These are phyloP conservation scores for Amanita fuliginea DNA, from an alignment of 768 basidiomycete genomes.

Conservation along the genomic window DNA sequence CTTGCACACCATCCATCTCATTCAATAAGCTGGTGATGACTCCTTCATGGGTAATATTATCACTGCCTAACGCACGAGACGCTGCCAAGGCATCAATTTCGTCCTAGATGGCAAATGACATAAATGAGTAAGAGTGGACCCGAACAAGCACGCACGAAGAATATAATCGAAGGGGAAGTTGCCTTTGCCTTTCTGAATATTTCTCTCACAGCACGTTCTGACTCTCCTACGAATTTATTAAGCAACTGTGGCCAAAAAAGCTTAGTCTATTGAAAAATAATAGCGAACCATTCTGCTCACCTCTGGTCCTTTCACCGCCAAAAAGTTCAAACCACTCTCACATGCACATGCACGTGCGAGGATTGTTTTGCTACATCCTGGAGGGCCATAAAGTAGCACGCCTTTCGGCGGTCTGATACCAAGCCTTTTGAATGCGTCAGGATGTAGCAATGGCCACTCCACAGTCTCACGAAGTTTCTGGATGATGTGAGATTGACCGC, in stretches of 20 bases:
- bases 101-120: slow-evolving; percentile 43
- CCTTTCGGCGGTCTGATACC: slow-evolving; percentile 87
- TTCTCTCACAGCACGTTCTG: slow-evolving; percentile 89
- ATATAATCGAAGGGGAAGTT: slow-evolving; percentile 90
- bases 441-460: slow-evolving; percentile 90
- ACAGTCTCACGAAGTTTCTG: slow-evolving; percentile 83
- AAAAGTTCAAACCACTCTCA: slow-evolving; percentile 91
- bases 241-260: slow-evolving; percentile 49
- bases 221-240: slow-evolving; percentile 97
- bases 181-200: slow-evolving; percentile 92
- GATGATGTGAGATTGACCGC: slow-evolving; percentile 74
- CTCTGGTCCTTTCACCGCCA: slow-evolving; percentile 97
- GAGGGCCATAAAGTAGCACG: slow-evolving; percentile 87
- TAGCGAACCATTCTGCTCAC: slow-evolving; percentile 28
- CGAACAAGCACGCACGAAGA: slow-evolving; percentile 59
- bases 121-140: neutral
- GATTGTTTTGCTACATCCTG: slow-evolving; percentile 95
- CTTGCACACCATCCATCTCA: slow-evolving; percentile 98
- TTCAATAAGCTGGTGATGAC: slow-evolving; percentile 89
- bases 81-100: slow-evolving; percentile 93
- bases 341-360: slow-evolving; percentile 86
- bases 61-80: slow-evolving; percentile 54
- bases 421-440: slow-evolving; percentile 75
- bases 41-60: slow-evolving; percentile 56
- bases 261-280: neutral